Evolutionary conservation across 768 basidiomycete genomes (phyloP).

Genomic region (Leucosporidium yakuticum): DNA sequence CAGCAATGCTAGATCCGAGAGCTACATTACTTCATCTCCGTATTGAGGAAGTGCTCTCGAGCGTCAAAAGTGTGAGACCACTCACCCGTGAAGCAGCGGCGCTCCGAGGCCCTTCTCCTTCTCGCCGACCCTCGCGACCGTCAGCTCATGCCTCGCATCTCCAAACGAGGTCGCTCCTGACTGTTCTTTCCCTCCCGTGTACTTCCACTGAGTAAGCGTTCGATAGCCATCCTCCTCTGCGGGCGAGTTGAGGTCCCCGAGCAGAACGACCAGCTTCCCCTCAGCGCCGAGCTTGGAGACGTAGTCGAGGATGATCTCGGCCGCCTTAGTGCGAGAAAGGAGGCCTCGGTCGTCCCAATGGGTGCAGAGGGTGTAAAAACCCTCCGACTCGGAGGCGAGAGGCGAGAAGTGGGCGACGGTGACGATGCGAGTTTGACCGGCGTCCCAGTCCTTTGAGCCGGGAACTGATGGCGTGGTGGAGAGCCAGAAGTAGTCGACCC

Average conservation of each 20-base stretch:
- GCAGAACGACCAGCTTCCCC: conserved; percentile 37
- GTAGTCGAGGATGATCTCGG: conserved; percentile 39
- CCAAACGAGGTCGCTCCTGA: conserved; percentile 8
- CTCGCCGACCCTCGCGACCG: not conserved
- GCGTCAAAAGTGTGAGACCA: too few species aligned
- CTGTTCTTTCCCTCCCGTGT: not conserved
- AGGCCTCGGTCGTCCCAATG: conserved; percentile 44
- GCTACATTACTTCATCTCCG: not conserved
- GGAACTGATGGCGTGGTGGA: conserved; percentile 41
- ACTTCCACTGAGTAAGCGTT: conserved; percentile 34
- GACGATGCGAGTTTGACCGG: conserved; percentile 41
- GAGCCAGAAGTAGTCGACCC: conserved; percentile 41
- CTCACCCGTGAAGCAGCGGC: too few species aligned
- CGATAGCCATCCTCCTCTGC: conserved; percentile 42
- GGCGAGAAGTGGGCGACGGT: conserved; percentile 36
- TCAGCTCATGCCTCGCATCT: conserved; percentile 29
- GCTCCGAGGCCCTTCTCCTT: too few species aligned
- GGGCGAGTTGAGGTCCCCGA: conserved; percentile 45
- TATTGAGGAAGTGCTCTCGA: too few species aligned
- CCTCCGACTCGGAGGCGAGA: not conserved
- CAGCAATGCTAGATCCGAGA: not conserved
- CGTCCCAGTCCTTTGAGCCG: conserved; percentile 44
- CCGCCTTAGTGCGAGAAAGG: conserved; percentile 38
- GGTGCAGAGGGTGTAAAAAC: conserved; percentile 41
- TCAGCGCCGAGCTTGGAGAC: conserved; percentile 29